Base-by-base conservation (phyloP, 495 filamentous ascomycete genomes). In the Venustampulla echinocandica region DNA sequence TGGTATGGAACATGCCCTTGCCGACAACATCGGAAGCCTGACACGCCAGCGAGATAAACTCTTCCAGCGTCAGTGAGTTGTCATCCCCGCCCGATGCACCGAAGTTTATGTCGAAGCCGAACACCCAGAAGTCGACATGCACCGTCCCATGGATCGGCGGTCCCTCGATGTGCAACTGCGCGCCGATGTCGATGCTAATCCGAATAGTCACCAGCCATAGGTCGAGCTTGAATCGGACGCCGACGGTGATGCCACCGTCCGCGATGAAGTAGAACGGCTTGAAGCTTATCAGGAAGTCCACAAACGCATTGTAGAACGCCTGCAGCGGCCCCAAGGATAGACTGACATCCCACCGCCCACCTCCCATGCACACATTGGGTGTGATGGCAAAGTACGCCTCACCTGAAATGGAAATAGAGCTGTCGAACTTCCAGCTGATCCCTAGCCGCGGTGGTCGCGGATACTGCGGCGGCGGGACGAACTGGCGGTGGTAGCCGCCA, bases 371-470 rank as follows among this genome's bases (percentile, higher is more conserved):
- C 0, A 46, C 54, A 42, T 69, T 69, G 7, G 73, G 73, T 2
- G 73, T 77, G 36, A 79, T 68, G 32, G 71, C 73, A 47, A 74
- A 75, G 52, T 74, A 76, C 3, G 66, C 64, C 38, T 69, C 34
- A 0, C 73, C 74, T 1, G 32, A 34, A 41, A 78, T 64, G 4
- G 42, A 59, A 14, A 77, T 37, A 1, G 24, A 18, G 5, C 41
- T 34, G 24, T 53, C 61, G 13, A 68, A 33, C 4, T 9, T 3
- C 44, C 44, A 47, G 20, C 3, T 23, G n/a, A 47, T 47, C 7
- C 23, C 32, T 2, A 47, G 5, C 19, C 33, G 10, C 5, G 27
- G 21, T 13, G 28, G 14, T 2, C 5, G 2, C 9, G 44, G 44
- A 54, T 71, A 78, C 13, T 63, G 44, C 0, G 20, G 1, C 0